Evolutionary conservation across 2,329 filamentous ascomycete species (phyloP), one percentile per base, ranked within the genome.

Genomic region (Trichocomaceae sp.): DNA sequence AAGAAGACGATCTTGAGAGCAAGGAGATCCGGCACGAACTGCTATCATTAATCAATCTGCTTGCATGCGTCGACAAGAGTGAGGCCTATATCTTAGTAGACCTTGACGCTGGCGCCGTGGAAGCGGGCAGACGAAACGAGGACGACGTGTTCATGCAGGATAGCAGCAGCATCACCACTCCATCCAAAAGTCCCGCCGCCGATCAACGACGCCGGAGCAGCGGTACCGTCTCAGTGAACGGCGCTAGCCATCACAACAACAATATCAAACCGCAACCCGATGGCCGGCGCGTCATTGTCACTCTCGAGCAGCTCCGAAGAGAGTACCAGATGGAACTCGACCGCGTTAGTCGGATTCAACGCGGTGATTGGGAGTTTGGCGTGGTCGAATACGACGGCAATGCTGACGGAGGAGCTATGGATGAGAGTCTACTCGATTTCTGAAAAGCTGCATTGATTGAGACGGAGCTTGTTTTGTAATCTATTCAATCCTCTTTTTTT

Each of bases 251-350:
- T 37, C 33, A 35, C 35, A 41, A 50, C 62, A 29, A 62, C 60
- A 26, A 26, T 26, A 26, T 4, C 23, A 62, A 62, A 53, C 59
- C 62, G 61, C 70, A 64, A 63, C 23, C 54, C 35, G 20, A 20
- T 17, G 63, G 71, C 13, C 87, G 86, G 75, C 83, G 91, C 58
- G 86, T 82, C 67, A 84, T 97, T 35, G 81, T 97, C 15, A 96
- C 89, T 31, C 75, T 99, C 53, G 87, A 87, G 29, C 91, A 96
- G 68, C 77, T 97, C 51, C 82, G 91, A 65, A 89, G 86, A 70
- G 87, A 92, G 68, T 99, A 96, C 69, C 88, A 95, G 72, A 83
- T 82, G 22, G 90, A 97, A 72, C 75, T 99, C 65, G 93, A 99
- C 72, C 81, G 90, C 59, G 86, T 93, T 62, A 88, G 87, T 51